Evolutionary conservation across 2,329 filamentous ascomycete species (phyloP), one percentile per base, ranked within the genome.

Genomic region (Mariannaea elegans): DNA sequence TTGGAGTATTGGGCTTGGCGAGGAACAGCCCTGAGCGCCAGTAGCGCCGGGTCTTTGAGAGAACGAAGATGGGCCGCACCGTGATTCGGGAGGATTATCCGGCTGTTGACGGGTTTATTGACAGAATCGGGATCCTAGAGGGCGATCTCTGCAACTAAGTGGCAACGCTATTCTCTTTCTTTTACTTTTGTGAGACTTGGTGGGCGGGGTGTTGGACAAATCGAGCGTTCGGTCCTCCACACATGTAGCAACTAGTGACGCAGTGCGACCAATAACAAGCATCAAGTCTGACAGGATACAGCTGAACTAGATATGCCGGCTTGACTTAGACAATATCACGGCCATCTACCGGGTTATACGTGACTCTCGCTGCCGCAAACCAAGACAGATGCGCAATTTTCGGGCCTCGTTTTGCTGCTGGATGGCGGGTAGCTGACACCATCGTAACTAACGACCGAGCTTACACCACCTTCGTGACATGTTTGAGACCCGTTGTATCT

Each of bases 1-100:
- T 47, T 13, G 7, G 65, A 68, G 61, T 68, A 68, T 42, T 58
- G 67, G 38, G 62, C 46, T 14, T 68, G 65, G 65, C 61, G 65
- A 0, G 29, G 16, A n/a, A 12, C 23, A 24, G 21, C 7, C 21
- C 14, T 10, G 23, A 29, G 50, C 55, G 14, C 34, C 3, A 18
- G 32, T n/a, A 49, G 46, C 9, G 61, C 45, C 9, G 31, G 59
- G 31, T 16, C 61, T 0, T 18, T 44, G 49, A 49, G 65, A 21
- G 65, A 68, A 48, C 13, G 59, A 9, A 51, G 29, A 12, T 68
- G 65, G 65, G 62, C 65, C 4, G 38, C 48, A n/a, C 24, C 53
- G 3, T 68, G 23, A 44, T 27, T 27, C 24, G 24, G 19, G 13
- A 9, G 41, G 19, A n/a, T 18, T 19, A 10, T 18, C 13, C n/a